phyloP scores from a whole-genome alignment of 1,284 basidiomycete species.

The Tilletiopsis washingtonensis region DNA sequence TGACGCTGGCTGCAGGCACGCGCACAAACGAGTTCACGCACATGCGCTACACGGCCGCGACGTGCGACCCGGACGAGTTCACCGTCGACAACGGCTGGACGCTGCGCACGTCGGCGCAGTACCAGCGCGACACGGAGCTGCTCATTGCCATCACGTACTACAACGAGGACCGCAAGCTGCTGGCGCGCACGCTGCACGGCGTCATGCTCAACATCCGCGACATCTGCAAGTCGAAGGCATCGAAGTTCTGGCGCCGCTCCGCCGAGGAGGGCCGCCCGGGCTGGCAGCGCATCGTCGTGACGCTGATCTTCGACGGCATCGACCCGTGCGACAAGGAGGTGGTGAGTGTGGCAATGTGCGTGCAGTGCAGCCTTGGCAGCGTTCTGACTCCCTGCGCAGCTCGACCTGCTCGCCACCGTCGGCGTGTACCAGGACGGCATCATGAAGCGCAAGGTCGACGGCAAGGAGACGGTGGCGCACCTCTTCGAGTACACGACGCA shows the following conservation, averaged over 20 bases:
- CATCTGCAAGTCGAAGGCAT: slow-evolving; percentile 89
- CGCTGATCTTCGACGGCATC: slow-evolving; percentile 78
- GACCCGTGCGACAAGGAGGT: slow-evolving; percentile 81
- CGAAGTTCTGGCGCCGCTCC: slow-evolving; percentile 65
- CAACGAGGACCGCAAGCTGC: slow-evolving; percentile 89
- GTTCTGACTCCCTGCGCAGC: too few relatives aligned
- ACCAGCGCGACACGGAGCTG: slow-evolving; percentile 82
- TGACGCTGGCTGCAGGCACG: neutral
- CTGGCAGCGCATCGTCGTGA: slow-evolving; percentile 89
- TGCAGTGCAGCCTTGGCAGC: too few relatives aligned
- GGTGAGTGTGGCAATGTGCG: too few relatives aligned
- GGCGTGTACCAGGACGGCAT: slow-evolving; percentile 60
- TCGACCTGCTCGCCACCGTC: slow-evolving; percentile 47
- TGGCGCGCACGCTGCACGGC: slow-evolving; percentile 68
- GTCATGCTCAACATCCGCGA: slow-evolving; percentile 98
- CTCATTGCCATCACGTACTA: slow-evolving; percentile 61
- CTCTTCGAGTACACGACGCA: slow-evolving; percentile 66
- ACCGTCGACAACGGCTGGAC: slow-evolving; percentile 61
- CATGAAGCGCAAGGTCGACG: slow-evolving; percentile 86
- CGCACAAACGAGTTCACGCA: slow-evolving; percentile 68
- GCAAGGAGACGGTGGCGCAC: slow-evolving; percentile 72
- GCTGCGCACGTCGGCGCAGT: slow-evolving; percentile 68
- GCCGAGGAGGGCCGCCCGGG: slow-evolving; percentile 59
- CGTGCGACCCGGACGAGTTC: slow-evolving; percentile 91
- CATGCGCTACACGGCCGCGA: slow-evolving; percentile 72